These are phyloP conservation scores for Apodospora peruviana DNA, from an alignment of 495 filamentous ascomycete species.

Conservation along the genomic window DNA sequence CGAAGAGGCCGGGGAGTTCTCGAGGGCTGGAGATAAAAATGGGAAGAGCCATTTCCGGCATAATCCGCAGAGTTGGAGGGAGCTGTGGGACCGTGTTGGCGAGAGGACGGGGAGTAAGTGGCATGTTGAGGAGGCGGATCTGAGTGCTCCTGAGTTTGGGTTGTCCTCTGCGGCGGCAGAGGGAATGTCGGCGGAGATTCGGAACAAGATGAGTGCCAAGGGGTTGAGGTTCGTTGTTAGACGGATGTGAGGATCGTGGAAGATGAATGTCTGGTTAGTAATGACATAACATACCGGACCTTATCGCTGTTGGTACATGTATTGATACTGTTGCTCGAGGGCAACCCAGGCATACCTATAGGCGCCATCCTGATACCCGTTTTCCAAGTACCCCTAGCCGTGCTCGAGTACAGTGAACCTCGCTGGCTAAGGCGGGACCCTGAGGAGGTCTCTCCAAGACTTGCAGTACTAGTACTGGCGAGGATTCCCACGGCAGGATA, in stretches of 20 bases:
- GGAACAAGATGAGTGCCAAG: conserved; percentile 1
- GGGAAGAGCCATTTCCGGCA: conserved; percentile 15
- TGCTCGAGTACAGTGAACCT: no score
- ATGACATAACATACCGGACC: no score
- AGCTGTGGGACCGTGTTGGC: conserved; percentile 42
- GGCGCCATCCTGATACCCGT: no score
- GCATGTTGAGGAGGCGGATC: conserved; percentile 33
- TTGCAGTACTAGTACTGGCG: no score
- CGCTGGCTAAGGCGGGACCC: no score
- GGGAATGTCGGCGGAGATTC: conserved; percentile 2
- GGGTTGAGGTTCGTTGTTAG: conserved; percentile 4
- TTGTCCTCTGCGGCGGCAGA: not conserved
- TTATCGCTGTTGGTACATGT: no score
- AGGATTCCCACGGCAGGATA: no score
- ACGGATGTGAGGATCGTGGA: not conserved
- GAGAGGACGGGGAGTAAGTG: conserved; percentile 34
- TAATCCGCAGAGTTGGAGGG: conserved; percentile 34
- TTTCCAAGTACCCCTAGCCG: no score
- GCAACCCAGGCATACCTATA: no score
- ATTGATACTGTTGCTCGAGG: no score
- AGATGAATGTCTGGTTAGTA: no score
- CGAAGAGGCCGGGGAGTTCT: conserved; percentile 10
- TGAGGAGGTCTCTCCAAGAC: no score
- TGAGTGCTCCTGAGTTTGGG: conserved; percentile 4
- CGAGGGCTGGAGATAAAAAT: conserved; percentile 5